Conservation (phyloP, 306 rosid species). For the Astragalus membranaceus region DNA sequence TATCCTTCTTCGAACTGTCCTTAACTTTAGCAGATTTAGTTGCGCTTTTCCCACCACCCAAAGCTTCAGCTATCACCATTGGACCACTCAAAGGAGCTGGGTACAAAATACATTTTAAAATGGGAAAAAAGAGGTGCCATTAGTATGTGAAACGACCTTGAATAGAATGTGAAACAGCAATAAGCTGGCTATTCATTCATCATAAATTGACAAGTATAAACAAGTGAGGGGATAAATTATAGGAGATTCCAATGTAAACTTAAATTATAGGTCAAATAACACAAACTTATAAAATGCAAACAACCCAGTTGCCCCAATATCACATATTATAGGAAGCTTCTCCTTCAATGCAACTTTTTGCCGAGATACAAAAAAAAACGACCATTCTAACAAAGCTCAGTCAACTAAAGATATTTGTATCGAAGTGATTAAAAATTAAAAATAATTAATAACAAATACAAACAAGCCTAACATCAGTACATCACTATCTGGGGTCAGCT, state of each 20-base stretch:
- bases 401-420: background rate
- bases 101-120: background rate
- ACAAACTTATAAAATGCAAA: background rate
- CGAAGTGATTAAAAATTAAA: background rate
- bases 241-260: background rate
- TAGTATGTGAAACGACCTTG: background rate
- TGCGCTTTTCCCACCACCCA: constrained; percentile 54
- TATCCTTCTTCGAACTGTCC: constrained; percentile 73
- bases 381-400: background rate
- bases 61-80: constrained; percentile 73
- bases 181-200: background rate
- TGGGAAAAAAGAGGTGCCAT: background rate
- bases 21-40: constrained; percentile 59
- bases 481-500: background rate
- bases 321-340: background rate
- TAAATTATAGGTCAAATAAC: background rate
- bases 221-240: background rate
- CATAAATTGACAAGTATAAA: background rate
- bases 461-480: background rate
- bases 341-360: background rate
- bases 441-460: background rate
- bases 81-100: constrained; percentile 99
- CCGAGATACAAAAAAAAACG: background rate
- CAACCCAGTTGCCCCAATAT: background rate
- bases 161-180: background rate